Conservation (phyloP, 768 basidiomycete genomes). For the Galerina sulciceps region DNA sequence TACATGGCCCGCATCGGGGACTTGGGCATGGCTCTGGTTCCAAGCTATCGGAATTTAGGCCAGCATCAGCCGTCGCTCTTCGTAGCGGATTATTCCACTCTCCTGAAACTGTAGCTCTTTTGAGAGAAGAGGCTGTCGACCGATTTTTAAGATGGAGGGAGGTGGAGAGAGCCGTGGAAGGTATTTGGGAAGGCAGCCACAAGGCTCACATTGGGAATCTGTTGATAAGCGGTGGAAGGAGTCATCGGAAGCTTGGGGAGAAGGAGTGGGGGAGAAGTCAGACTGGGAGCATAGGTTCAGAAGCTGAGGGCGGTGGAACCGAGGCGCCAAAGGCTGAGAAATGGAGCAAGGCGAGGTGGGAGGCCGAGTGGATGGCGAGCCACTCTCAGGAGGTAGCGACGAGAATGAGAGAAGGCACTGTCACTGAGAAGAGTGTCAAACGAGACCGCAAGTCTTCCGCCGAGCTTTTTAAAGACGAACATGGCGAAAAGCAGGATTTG, state of each 20-base stretch:
- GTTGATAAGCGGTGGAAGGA: background rate
- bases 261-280: conserved; percentile 20
- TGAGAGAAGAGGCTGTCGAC: conserved; percentile 69
- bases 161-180: conserved; percentile 59
- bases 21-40: conserved; percentile 15
- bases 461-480: conserved; percentile 3
- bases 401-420: conserved; percentile 45
- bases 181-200: conserved; percentile 28
- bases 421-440: conserved; percentile 21
- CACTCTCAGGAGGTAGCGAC: conserved; percentile 67
- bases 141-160: conserved; percentile 77
- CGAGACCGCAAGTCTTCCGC: background rate
- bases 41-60: conserved; percentile 61
- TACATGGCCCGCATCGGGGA: conserved; percentile 32
- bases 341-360: conserved; percentile 72
- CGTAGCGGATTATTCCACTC: conserved; percentile 66
- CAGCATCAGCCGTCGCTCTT: conserved; percentile 52
- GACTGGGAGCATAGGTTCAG: background rate
- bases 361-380: conserved; percentile 62
- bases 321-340: conserved; percentile 8
- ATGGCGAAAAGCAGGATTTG: background rate
- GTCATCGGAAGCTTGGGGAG: conserved; percentile 2
- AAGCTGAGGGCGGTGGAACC: background rate
- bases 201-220: background rate
- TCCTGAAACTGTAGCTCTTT: conserved; percentile 58